Percentiles rank a stretch among this genome's conserved stretches.
These are phyloP conservation scores for Arabidopsis suecica DNA, from an alignment of 345 rosid species.

Conservation along the genomic window DNA sequence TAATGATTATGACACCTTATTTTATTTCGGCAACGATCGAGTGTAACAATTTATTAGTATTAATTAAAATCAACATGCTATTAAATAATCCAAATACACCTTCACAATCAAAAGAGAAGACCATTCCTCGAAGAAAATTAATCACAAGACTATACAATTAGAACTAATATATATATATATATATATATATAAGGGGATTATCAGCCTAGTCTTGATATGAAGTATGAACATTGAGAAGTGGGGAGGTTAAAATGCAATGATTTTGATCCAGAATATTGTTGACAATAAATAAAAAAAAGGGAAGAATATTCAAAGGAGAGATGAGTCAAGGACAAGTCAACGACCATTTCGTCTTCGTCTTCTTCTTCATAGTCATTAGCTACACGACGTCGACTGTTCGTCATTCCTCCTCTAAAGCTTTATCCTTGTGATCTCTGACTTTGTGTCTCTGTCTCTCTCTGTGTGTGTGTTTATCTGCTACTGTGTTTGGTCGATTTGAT, in stretches of 20 bases:
- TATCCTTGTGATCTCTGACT: slow-evolving; percentile 21
- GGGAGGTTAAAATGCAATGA: slow-evolving; percentile 23
- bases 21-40: background rate
- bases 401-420: slow-evolving; percentile 27
- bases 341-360: slow-evolving; percentile 37
- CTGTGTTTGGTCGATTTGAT: slow-evolving; percentile 22
- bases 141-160: background rate
- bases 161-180: background rate
- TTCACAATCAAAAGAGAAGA: slow-evolving; percentile 12
- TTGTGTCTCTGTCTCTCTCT: background rate
- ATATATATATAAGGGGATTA: too few species aligned
- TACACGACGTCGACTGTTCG: slow-evolving; percentile 31
- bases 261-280: background rate
- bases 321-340: slow-evolving; percentile 43
- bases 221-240: slow-evolving; percentile 22
- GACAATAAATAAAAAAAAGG: background rate
- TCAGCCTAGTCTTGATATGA: background rate
- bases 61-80: slow-evolving; percentile 11
- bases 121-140: slow-evolving; percentile 22
- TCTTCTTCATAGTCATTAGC: slow-evolving; percentile 31
- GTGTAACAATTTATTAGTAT: background rate
- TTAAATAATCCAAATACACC: background rate
- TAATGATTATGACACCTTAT: background rate
- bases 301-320: slow-evolving; percentile 18
- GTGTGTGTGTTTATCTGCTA: background rate